phyloP scores from a whole-genome alignment of 2,329 filamentous ascomycete species.

The Kalaharituber pfeilii region DNA sequence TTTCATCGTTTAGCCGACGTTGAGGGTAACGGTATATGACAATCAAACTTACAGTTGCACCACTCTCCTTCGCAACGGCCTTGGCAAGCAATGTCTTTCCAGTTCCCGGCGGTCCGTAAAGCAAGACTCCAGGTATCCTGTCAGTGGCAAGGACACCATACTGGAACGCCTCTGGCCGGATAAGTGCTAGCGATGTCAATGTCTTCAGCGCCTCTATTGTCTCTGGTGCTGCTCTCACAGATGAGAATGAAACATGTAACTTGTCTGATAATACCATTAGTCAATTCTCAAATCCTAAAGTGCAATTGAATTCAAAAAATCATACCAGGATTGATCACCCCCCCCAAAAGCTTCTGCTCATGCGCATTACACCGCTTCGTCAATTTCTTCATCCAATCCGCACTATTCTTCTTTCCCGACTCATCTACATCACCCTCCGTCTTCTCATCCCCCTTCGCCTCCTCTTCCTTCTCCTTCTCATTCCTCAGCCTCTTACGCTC shows the following conservation, averaged over 20 bases:
- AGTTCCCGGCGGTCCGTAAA: slow-evolving; percentile 76
- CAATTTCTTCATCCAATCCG: slow-evolving; percentile 33
- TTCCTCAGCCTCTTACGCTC: slow-evolving; percentile 28
- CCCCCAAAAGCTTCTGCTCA: slow-evolving; percentile 65
- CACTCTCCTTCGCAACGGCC: slow-evolving; percentile 49
- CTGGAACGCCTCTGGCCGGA: slow-evolving; percentile 82
- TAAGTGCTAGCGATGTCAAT: slow-evolving; percentile 69
- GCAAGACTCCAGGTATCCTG: slow-evolving; percentile 70
- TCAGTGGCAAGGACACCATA: slow-evolving; percentile 87
- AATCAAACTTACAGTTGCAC: slow-evolving; percentile 35
- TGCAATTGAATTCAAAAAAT: background rate
- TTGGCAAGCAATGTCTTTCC: slow-evolving; percentile 55
- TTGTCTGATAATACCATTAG: background rate
- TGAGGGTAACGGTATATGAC: slow-evolving; percentile 11
- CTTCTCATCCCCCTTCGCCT: slow-evolving; percentile 25
- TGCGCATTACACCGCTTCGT: slow-evolving; percentile 50
- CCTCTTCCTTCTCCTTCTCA: slow-evolving; percentile 21
- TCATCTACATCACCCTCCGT: slow-evolving; percentile 20
- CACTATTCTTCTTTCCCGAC: slow-evolving; percentile 24
- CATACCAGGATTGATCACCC: slow-evolving; percentile 53
- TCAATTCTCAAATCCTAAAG: background rate
- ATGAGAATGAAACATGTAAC: slow-evolving; percentile 70
- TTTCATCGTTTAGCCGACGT: too few relatives aligned
- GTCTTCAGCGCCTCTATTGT: slow-evolving; percentile 79
- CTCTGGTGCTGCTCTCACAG: slow-evolving; percentile 66